Base-by-base conservation (phyloP, 2,329 filamentous ascomycete genomes). In the Fusarium sublunatum region DNA sequence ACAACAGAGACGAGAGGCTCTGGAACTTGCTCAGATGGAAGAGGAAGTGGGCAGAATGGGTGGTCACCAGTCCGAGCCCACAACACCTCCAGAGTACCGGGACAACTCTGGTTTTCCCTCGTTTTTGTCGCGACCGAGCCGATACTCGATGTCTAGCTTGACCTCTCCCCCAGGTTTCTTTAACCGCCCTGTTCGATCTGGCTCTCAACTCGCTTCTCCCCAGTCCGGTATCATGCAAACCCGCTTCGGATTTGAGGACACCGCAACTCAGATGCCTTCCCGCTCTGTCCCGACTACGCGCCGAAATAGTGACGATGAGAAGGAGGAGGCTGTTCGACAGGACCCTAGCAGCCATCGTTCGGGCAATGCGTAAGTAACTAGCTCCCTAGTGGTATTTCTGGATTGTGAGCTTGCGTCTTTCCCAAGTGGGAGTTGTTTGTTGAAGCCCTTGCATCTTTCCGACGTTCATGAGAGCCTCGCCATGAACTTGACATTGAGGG, bases 71-170 rank as follows among this genome's bases (percentile, higher is more conserved):
- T 97, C 92, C 69, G 94, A 98, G 78, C 95, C 95, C 13, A 97
- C 95, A 2, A 99, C 95, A 22, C 95, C 95, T 22, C 95, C 95
- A 29, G 95, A 98, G 76, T 94, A 95, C 76, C 89, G 88, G 69
- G 92, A 96, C 65, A 87, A 79, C 55, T 82, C 86, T 61, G 89
- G 89, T 39, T 94, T 96, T 71, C 88, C 91, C 53, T 88, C 88
- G 71, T 88, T 91, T 67, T 91, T 95, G 73, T 92, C 92, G 52
- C 88, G 92, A 38, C 91, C 92, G 39, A 93, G 93, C 74, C 87
- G 93, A 61, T 94, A 96, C 80, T 96, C 94, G 50, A 91, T 91
- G 60, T 93, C 93, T 34, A 95, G 91, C 79, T 83, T 97, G 72
- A 90, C 90, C 40, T 94, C 92, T 32, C 91, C 92, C 39, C 91